Conservation (phyloP, 345 rosid species). For the Lepidium aucheri region DNA sequence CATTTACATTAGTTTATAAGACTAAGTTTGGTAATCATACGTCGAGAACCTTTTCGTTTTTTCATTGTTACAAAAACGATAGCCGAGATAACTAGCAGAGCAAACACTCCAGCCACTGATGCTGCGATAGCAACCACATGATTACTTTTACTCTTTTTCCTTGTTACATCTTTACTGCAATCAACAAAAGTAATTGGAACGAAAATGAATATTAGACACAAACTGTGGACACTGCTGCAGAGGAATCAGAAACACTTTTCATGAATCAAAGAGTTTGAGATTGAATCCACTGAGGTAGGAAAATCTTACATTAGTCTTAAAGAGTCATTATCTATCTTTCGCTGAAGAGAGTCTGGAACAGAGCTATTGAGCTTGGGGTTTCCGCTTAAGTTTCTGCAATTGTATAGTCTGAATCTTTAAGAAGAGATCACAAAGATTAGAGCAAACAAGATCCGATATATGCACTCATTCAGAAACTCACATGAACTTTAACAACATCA, state of each 20-base stretch:
- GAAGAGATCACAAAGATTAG: not conserved
- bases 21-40: not conserved
- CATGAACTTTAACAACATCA: slow-evolving; percentile 35
- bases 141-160: not conserved
- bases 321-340: not conserved
- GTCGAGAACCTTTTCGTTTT: not conserved
- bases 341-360: not conserved
- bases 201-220: not conserved
- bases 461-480: slow-evolving; percentile 22
- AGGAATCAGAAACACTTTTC: not conserved
- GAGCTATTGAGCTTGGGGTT: not conserved
- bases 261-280: not conserved
- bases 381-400: slow-evolving; percentile 18
- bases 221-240: not conserved
- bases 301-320: slow-evolving; percentile 10
- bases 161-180: not conserved
- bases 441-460: not conserved
- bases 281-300: not conserved
- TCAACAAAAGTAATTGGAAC: not conserved
- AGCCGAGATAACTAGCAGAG: slow-evolving; percentile 7
- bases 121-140: not conserved
- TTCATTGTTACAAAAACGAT: not conserved
- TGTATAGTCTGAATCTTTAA: not conserved
- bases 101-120: not conserved
- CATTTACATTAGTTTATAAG: not conserved